Evolutionary conservation across 1,139 yeast species (phyloP).

Genomic region (Yamadazyma songkhlaensis): DNA sequence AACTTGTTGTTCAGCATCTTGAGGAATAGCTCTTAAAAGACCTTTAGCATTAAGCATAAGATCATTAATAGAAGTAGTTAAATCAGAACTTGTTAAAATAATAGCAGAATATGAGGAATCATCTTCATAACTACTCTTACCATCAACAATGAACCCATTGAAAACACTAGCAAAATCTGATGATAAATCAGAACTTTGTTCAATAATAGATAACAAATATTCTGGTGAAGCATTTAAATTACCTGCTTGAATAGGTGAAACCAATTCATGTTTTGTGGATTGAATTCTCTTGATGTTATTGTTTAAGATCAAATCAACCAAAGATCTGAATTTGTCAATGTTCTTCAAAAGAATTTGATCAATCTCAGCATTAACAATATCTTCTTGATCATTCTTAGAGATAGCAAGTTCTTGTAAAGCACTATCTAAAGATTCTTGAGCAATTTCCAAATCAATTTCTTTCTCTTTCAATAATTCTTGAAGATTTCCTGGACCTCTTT

Average conservation of each 20-base stretch:
- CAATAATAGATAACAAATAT: constrained; percentile 66
- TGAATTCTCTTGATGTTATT: constrained; percentile 74
- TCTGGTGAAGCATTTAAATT: constrained; percentile 77
- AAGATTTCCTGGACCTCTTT: constrained; percentile 29
- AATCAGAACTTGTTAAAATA: constrained; percentile 64
- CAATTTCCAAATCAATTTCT: constrained; percentile 77
- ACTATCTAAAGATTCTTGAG: constrained; percentile 76
- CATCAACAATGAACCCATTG: constrained; percentile 76
- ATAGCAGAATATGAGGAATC: constrained; percentile 55
- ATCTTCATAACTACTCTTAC: constrained; percentile 52
- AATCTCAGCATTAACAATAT: constrained; percentile 56
- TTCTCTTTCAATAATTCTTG: constrained; percentile 57
- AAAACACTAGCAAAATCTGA: constrained; percentile 82
- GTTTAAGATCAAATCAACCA: constrained; percentile 71
- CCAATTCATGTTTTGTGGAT: constrained; percentile 68
- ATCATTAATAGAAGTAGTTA: constrained; percentile 64
- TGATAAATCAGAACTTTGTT: constrained; percentile 67
- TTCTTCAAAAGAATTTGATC: constrained; percentile 53
- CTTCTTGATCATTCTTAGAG: constrained; percentile 53
- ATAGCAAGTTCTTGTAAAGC: constrained; percentile 62
- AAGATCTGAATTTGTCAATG: constrained; percentile 47
- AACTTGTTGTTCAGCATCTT: constrained; percentile 54
- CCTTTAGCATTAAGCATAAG: constrained; percentile 73
- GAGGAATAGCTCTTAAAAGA: constrained; percentile 51
- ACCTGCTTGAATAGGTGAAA: constrained; percentile 82